Conservation (phyloP, 2,329 filamentous ascomycete species). For the Sclerotiophoma versabilis region DNA sequence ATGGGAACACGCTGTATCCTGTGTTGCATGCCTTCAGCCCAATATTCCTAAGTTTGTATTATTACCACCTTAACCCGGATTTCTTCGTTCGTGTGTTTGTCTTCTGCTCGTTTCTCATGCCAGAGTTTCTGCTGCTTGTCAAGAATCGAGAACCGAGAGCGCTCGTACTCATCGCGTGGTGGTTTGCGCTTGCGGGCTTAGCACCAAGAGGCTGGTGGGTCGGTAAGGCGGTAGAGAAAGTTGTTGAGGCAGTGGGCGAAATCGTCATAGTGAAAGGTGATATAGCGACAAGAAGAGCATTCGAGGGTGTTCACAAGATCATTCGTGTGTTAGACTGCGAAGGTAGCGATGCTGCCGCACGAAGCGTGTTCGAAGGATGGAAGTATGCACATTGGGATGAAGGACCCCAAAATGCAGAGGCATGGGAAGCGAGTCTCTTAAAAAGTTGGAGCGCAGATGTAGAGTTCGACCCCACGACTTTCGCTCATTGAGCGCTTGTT, state of each 20-base stretch:
- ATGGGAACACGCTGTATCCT: slow-evolving; percentile 32
- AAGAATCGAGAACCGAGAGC: slow-evolving; percentile 33
- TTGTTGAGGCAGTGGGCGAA: slow-evolving; percentile 34
- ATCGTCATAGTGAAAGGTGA: slow-evolving; percentile 21
- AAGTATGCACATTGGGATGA: slow-evolving; percentile 37
- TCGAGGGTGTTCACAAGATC: slow-evolving; percentile 32
- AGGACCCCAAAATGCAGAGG: slow-evolving; percentile 25
- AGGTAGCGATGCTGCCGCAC: slow-evolving; percentile 33
- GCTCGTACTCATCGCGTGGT: slow-evolving; percentile 40
- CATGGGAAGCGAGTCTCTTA: slow-evolving; percentile 26
- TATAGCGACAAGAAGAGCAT: slow-evolving; percentile 19
- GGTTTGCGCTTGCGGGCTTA: slow-evolving; percentile 34
- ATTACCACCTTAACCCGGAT: slow-evolving; percentile 39
- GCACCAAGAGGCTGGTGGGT: slow-evolving; percentile 40
- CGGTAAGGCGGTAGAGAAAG: slow-evolving; percentile 14
- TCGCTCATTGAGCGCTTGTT: background rate
- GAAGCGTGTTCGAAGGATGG: slow-evolving; percentile 38
- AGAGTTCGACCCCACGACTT: background rate
- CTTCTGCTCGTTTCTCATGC: slow-evolving; percentile 40
- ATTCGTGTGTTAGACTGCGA: slow-evolving; percentile 16
- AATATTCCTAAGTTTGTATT: slow-evolving; percentile 44
- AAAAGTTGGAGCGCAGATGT: background rate
- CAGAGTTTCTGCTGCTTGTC: slow-evolving; percentile 37
- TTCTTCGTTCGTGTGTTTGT: slow-evolving; percentile 39
- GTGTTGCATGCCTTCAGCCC: slow-evolving; percentile 41